Evolutionary conservation across 2,329 filamentous ascomycete species (phyloP).

Genomic region (Sporothrix mexicana): DNA sequence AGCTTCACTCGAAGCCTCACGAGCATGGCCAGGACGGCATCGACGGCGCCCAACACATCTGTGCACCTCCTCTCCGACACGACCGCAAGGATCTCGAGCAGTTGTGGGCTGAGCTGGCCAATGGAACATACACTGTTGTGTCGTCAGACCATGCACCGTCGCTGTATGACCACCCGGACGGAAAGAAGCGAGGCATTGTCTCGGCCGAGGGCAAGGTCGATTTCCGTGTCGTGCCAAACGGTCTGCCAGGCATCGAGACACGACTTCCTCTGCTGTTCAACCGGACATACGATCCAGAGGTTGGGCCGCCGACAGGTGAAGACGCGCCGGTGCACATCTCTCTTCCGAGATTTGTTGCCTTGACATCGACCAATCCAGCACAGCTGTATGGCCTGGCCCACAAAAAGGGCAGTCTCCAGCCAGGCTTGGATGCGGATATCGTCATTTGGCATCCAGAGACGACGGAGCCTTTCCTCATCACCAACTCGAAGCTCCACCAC

Average conservation of each 20-base stretch:
- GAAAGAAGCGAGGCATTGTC: conserved; percentile 39
- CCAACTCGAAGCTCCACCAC: conserved; percentile 62
- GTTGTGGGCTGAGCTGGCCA: conserved; percentile 56
- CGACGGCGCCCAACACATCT: conserved; percentile 57
- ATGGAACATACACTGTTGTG: conserved; percentile 61
- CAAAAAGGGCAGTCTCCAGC: conserved; percentile 55
- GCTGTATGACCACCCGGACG: conserved; percentile 52
- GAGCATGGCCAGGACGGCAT: conserved; percentile 28
- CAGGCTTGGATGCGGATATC: conserved; percentile 62
- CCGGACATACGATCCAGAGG: conserved; percentile 37
- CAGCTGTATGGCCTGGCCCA: conserved; percentile 62
- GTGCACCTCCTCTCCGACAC: conserved; percentile 57
- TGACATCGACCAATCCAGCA: conserved; percentile 60
- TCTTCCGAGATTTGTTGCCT: conserved; percentile 58
- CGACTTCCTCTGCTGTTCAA: conserved; percentile 55
- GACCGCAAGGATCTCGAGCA: conserved; percentile 52
- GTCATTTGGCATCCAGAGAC: conserved; percentile 62
- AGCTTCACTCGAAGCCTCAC: conserved; percentile 43
- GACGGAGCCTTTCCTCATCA: conserved; percentile 17
- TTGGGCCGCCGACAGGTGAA: conserved; percentile 35
- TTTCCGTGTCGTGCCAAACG: conserved; percentile 63
- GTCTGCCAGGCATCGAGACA: conserved; percentile 63
- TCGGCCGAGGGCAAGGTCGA: conserved; percentile 34
- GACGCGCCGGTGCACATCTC: conserved; percentile 45
- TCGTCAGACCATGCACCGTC: conserved; percentile 57